A percentile compares a stretch with the other conserved stretches of the same genome.
Conservation (phyloP, 2,329 filamentous ascomycete genomes). For the Penicillium corylophilum region DNA sequence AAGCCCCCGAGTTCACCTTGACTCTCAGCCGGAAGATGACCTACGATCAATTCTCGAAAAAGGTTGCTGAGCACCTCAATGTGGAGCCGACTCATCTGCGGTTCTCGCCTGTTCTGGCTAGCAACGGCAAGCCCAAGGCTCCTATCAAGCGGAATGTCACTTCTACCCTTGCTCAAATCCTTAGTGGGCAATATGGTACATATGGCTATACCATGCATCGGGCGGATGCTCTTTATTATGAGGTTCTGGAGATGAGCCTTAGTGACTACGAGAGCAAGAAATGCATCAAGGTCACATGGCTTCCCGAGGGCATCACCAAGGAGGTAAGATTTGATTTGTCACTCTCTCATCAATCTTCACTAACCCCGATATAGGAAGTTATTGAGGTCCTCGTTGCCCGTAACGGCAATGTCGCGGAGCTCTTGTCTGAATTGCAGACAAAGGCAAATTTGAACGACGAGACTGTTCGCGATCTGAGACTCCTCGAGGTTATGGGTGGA, state of each 20-base stretch:
- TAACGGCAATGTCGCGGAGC: conserved; percentile 74
- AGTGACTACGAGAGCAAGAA: conserved; percentile 94
- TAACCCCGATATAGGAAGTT: conserved; percentile 57
- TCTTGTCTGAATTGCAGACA: conserved; percentile 73
- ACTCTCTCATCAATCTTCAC: not conserved
- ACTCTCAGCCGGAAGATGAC: conserved; percentile 82
- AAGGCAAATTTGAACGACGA: conserved; percentile 80
- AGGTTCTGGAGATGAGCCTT: conserved; percentile 90
- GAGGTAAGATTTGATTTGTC: conserved; percentile 58
- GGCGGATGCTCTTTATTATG: conserved; percentile 80
- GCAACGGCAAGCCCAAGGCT: conserved; percentile 72
- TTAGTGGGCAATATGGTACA: conserved; percentile 70
- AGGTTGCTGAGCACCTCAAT: conserved; percentile 73
- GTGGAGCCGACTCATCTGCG: conserved; percentile 84
- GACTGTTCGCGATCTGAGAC: conserved; percentile 67
- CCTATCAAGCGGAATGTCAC: conserved; percentile 71
- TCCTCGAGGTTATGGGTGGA: conserved; percentile 79
- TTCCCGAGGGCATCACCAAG: conserved; percentile 88
- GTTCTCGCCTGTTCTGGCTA: conserved; percentile 81
- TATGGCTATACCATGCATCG: conserved; percentile 69
- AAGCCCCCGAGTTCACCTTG: conserved; percentile 62
- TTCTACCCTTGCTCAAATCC: conserved; percentile 73
- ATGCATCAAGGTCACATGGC: conserved; percentile 74
- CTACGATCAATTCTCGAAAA: conserved; percentile 82
- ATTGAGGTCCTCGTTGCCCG: conserved; percentile 85